Percentiles rank a stretch among this genome's conserved stretches.
phyloP scores from a whole-genome alignment of 1,284 basidiomycete genomes.

The Singerocomus rubriflavus region DNA sequence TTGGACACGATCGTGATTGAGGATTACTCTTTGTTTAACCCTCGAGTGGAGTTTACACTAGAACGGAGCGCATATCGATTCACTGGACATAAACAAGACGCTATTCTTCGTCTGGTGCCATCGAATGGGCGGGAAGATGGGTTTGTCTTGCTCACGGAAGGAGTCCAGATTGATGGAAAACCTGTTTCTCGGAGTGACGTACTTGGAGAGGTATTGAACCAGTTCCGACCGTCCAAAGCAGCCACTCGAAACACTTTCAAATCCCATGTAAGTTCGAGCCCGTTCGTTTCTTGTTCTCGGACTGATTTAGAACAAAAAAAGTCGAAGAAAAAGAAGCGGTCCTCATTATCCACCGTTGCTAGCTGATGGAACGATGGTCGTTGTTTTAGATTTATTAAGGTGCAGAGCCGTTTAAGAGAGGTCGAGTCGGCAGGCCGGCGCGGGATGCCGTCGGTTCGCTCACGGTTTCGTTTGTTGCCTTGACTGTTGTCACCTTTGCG shows the following conservation, averaged over 20 bases:
- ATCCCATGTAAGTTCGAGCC: constrained; percentile 13
- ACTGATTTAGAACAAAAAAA: constrained; percentile 12
- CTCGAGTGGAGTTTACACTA: constrained; percentile 24
- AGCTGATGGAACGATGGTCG: constrained; percentile 4
- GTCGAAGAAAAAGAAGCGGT: constrained; percentile 22
- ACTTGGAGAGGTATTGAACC: constrained; percentile 20
- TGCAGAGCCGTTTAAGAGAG: too few species aligned
- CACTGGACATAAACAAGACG: constrained; percentile 20
- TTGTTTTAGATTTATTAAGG: background rate
- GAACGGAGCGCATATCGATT: constrained; percentile 28
- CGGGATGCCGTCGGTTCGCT: too few species aligned
- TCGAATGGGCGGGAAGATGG: constrained; percentile 16
- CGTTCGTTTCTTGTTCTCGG: background rate
- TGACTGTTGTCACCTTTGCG: too few species aligned
- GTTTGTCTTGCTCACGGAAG: constrained; percentile 25
- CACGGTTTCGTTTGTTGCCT: background rate
- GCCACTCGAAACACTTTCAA: constrained; percentile 3
- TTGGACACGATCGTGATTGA: constrained; percentile 28
- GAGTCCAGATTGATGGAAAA: constrained; percentile 25
- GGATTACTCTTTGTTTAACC: constrained; percentile 23
- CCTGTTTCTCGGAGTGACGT: constrained; percentile 19
- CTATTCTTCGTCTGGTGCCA: constrained; percentile 18
- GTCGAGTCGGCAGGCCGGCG: too few species aligned
- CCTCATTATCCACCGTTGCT: background rate
- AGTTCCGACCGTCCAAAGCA: constrained; percentile 8